phyloP scores from a whole-genome alignment of 2,329 filamentous ascomycete genomes.

The Pyrenophora seminiperda region DNA sequence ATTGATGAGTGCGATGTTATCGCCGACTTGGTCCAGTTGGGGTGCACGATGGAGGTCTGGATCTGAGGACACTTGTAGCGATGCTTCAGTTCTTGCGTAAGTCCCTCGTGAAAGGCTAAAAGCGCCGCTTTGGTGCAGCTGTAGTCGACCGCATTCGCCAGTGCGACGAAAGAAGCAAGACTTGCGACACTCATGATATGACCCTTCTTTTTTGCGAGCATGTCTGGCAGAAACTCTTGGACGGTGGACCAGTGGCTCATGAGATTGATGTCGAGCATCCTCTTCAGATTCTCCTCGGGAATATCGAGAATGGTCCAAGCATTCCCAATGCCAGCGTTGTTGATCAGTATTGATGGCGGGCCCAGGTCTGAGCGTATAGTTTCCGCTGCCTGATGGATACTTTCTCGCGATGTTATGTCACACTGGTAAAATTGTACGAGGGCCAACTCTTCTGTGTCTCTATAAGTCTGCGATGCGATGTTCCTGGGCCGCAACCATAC shows the following conservation, averaged over 20 bases:
- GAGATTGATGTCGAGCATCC: conserved; percentile 44
- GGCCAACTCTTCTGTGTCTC: conserved; percentile 24
- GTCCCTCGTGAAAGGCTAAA: conserved; percentile 42
- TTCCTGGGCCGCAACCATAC: conserved; percentile 22
- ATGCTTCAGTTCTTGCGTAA: conserved; percentile 50
- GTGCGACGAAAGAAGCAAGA: conserved; percentile 41
- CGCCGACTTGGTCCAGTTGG: conserved; percentile 51
- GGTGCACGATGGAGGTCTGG: conserved; percentile 52
- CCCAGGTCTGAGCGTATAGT: conserved; percentile 42
- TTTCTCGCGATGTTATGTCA: conserved; percentile 40
- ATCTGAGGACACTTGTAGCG: conserved; percentile 52
- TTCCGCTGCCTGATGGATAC: conserved; percentile 36
- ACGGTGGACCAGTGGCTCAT: conserved; percentile 46
- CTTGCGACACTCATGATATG: conserved; percentile 46
- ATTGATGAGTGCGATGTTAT: conserved; percentile 37
- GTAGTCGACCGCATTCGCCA: conserved; percentile 44
- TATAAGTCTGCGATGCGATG: conserved; percentile 16
- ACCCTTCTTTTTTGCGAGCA: conserved; percentile 45
- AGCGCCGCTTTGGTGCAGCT: conserved; percentile 43
- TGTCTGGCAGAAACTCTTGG: conserved; percentile 46
- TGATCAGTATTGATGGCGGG: conserved; percentile 43
- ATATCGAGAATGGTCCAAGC: conserved; percentile 41
- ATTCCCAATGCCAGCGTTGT: conserved; percentile 47
- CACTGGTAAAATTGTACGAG: conserved; percentile 39
- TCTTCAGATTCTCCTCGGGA: conserved; percentile 30